Evolutionary conservation across 2,329 filamentous ascomycete species (phyloP), one percentile per base, ranked within the genome.

Genomic region (Colletotrichum graminicola): DNA sequence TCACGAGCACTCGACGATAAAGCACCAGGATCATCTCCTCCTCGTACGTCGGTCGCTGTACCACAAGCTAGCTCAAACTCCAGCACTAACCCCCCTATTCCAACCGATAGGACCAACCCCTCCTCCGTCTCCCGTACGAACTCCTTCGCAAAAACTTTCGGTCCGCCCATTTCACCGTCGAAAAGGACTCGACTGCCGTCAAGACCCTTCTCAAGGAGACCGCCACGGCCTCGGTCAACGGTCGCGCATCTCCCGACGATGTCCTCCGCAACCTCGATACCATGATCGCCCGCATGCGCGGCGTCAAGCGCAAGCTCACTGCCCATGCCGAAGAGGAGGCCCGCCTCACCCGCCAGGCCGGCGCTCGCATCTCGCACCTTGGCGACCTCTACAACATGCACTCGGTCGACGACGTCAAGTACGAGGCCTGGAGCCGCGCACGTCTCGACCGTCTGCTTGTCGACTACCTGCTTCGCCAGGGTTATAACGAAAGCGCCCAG

Each of bases 121-220:
- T 98, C 75, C 90, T 99, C 75, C 94, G 95, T 43, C 90, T 98
- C 29, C 96, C 96, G 23, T 92, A 95, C 82, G 96, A 98, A 80
- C 92, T 98, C 68, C 91, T 97, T 29, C 92, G 94, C 67, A 95
- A 96, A 80, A 98, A 97, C 83, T 97, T 98, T 83, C 96, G 97
- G 77, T 90, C 92, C 4, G 93, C 93, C 54, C 93, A 94, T 79
- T 91, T 92, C 78, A 86, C 89, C 74, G 89, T 94, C 79, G 93
- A 95, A 79, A 92, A 91, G 78, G 90, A 93, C 75, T 90, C 89
- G 73, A 86, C 87, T 23, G 85, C 86, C 60, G 82, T 94, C 74
- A 90, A 90, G 77, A 87, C 88, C 29, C 82, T 86, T 14, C 85
- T 92, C 70, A 88, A 88, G 75, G 88, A 91, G 57, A 88, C 89